phyloP scores from a whole-genome alignment of 208 protist species.

The Acanthamoeba divionensis region DNA sequence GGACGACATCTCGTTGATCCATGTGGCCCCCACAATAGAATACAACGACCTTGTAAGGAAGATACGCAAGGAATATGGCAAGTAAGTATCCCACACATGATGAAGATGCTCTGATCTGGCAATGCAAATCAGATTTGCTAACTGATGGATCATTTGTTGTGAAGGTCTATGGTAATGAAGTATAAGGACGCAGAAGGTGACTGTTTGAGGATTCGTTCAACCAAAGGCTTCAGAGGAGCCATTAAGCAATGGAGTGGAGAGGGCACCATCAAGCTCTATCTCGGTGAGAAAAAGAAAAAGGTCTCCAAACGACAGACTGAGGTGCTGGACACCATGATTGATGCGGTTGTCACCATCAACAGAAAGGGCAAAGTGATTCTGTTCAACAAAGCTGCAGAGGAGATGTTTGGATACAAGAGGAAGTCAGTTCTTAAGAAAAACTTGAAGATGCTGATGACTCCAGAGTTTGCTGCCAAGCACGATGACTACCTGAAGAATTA shows the following conservation, averaged over 20 bases:
- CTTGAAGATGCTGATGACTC: conserved; percentile 73
- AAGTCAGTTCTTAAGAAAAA: conserved; percentile 74
- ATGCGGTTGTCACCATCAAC: conserved; percentile 61
- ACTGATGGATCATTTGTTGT: too few relatives aligned
- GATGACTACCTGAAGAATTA: conserved; percentile 73
- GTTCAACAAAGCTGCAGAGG: conserved; percentile 65
- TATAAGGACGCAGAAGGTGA: conserved; percentile 48
- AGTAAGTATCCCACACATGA: too few relatives aligned
- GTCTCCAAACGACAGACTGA: not conserved
- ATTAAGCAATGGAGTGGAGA: conserved; percentile 11
- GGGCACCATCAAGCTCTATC: not conserved
- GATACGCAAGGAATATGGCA: conserved; percentile 45
- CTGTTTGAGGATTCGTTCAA: not conserved
- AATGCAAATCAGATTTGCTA: too few relatives aligned
- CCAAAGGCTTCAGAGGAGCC: not conserved
- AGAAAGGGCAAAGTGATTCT: conserved; percentile 58
- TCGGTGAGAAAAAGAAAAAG: conserved; percentile 35
- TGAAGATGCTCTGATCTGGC: too few relatives aligned
- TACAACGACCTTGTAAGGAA: not conserved
- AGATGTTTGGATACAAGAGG: conserved; percentile 15
- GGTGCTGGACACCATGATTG: conserved; percentile 54
- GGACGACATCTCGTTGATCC: conserved; percentile 43
- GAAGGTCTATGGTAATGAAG: not conserved
- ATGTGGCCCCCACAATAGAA: not conserved
- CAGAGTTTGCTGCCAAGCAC: conserved; percentile 60